Base-by-base conservation (phyloP, 805 yeast genomes). In the Ogataea neopini region DNA sequence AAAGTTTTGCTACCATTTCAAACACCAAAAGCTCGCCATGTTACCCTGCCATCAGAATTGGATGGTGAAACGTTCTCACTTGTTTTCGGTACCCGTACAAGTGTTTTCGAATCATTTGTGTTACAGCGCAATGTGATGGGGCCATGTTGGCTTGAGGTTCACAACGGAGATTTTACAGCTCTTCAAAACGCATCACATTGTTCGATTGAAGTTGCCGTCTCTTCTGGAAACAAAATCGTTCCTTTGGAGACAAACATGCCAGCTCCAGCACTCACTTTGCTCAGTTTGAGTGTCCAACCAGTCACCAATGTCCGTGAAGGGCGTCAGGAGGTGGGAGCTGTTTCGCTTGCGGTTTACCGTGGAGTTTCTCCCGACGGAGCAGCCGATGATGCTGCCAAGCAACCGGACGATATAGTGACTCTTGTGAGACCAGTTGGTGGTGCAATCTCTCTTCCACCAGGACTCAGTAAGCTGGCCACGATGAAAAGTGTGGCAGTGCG, bases 81-180 rank as follows among this genome's bases (percentile, higher is more conserved):
- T 48, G 88, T 89, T 2, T 89, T 90, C 69, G 98, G 98, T 42
- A 74, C 88, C 2, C 79, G 74, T 49, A 66, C 94, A 2, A 76
- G 76, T 46, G 72, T 88, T 19, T 90, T 94, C 64, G 99, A 94
- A 70, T 76, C 88, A 10, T 89, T 94, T 66, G 94, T 89, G 9
- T 59, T 91, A 20, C 88, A 84, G 64, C 76, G 87, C 57, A 83
- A 85, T 56, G 76, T 94, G 38, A 91, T 89, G 97, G 99, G 99
- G 8, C 99, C 99, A 3, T 90, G 98, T 64, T 94, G 99, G 99
- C 71, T 94, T 44, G 86, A 86, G 41, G 74, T 94, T 44, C 72
- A 75, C 36, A 75, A 79, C 43, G 85, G 84, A 41, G 82, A 84
- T 51, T 85, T 86, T 56, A 62, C 65, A 19, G 64, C 79, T 0